These are phyloP conservation scores for Asterophora parasitica DNA, from an alignment of 768 basidiomycete species.

Conservation along the genomic window DNA sequence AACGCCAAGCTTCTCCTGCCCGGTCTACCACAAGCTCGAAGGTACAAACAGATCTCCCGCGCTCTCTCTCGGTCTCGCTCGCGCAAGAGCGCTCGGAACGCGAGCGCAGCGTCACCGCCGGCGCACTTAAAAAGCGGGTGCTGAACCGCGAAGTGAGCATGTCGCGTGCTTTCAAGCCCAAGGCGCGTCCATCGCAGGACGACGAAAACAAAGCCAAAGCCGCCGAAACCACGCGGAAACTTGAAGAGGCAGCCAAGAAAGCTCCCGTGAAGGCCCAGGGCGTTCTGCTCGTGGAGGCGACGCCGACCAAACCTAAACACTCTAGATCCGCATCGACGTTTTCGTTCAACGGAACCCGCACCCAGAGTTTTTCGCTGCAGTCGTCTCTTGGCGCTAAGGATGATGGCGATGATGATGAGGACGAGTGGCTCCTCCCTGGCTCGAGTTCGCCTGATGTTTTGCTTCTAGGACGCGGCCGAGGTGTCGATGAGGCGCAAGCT, in stretches of 20 bases:
- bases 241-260: neutral
- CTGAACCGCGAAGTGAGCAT: conserved; percentile 75
- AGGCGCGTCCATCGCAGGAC: conserved; percentile 16
- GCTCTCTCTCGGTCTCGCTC: conserved; percentile 66
- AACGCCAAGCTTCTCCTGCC: conserved; percentile 18
- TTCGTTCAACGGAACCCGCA: conserved; percentile 7
- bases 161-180: conserved; percentile 63
- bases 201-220: conserved; percentile 15
- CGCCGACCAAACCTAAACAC: conserved; percentile 34
- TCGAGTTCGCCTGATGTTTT: conserved; percentile 42
- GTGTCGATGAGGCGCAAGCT: conserved; percentile 3
- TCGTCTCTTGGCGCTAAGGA: conserved; percentile 3
- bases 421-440: conserved; percentile 38
- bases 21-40: conserved; percentile 18
- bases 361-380: conserved; percentile 6
- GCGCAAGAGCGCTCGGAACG: conserved; percentile 49
- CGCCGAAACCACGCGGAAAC: conserved; percentile 1
- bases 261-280: conserved; percentile 24
- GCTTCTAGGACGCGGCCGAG: conserved; percentile 19
- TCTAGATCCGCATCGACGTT: conserved; percentile 9
- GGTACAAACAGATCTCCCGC: conserved; percentile 37
- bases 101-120: conserved; percentile 30
- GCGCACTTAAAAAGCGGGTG: conserved; percentile 40
- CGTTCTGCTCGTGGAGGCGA: conserved; percentile 49
- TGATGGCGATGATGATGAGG: conserved; percentile 28